Percentiles rank a stretch among this genome's conserved stretches.
These are phyloP conservation scores for Silene noctiflora DNA, from an alignment of 179 eudicot genomes.

Conservation along the genomic window DNA sequence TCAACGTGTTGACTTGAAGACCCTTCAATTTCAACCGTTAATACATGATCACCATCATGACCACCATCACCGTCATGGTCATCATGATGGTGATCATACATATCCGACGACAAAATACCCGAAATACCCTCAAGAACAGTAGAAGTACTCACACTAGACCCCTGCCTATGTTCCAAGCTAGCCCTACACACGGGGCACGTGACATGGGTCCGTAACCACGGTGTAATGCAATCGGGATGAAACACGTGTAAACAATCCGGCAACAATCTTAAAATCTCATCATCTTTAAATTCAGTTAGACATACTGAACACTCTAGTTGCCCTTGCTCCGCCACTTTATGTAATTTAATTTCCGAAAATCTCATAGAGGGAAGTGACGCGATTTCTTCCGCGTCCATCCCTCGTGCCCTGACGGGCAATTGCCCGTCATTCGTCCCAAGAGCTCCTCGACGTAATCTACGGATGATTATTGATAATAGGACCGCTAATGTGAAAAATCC, in stretches of 20 bases:
- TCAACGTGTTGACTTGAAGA: neutral
- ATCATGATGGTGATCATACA: neutral
- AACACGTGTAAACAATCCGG: constrained; percentile 57
- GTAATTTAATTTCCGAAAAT: constrained; percentile 40
- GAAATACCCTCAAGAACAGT: constrained; percentile 20
- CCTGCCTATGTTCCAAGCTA: constrained; percentile 30
- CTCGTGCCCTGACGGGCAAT: constrained; percentile 7
- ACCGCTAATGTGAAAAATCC: constrained; percentile 15
- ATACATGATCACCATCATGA: neutral
- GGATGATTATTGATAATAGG: neutral
- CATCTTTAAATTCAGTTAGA: constrained; percentile 39
- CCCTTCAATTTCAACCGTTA: constrained; percentile 22
- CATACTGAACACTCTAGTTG: constrained; percentile 54
- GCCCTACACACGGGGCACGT: constrained; percentile 44
- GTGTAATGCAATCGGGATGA: constrained; percentile 43
- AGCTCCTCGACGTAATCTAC: neutral
- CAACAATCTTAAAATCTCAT: constrained; percentile 38
- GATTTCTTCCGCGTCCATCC: constrained; percentile 32
- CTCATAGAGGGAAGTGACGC: constrained; percentile 40
- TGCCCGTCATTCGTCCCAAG: no score
- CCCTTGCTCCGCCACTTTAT: constrained; percentile 24
- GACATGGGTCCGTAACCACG: constrained; percentile 43
- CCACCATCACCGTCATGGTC: neutral
- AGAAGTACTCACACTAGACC: constrained; percentile 24
- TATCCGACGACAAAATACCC: constrained; percentile 18